phyloP scores from a whole-genome alignment of 2,329 filamentous ascomycete genomes.

The Teratosphaeriaceae sp. region DNA sequence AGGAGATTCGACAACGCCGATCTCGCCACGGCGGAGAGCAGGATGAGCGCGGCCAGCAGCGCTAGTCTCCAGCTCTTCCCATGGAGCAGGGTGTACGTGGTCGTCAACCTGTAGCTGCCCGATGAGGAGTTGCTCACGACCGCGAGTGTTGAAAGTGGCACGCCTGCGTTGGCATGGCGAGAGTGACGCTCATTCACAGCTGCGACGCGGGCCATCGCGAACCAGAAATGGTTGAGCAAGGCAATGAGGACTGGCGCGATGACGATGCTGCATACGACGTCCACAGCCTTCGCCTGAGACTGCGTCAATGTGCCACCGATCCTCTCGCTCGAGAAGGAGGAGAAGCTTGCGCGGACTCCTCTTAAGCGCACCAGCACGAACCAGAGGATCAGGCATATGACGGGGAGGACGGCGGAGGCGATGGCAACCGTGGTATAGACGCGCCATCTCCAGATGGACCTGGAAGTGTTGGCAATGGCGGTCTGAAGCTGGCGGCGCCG shows the following conservation, averaged over 20 bases:
- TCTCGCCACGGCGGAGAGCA: not conserved
- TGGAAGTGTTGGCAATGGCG: no score
- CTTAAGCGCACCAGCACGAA: not conserved
- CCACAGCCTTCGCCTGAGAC: not conserved
- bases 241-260: not conserved
- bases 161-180: not conserved
- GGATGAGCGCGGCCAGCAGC: not conserved
- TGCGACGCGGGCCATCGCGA: not conserved
- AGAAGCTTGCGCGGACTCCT: not conserved
- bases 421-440: not conserved
- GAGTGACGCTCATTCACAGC: not conserved
- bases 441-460: no score
- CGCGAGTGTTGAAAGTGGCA: not conserved
- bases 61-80: not conserved
- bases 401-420: not conserved
- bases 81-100: not conserved
- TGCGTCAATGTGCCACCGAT: not conserved
- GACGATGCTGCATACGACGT: not conserved
- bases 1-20: not conserved
- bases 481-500: no score
- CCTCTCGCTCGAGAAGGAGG: not conserved
- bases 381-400: not conserved
- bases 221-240: not conserved
- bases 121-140: not conserved
- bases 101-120: not conserved